These are phyloP conservation scores for Calonectria henricotiae DNA, from an alignment of 2,329 filamentous ascomycete species.

Conservation along the genomic window DNA sequence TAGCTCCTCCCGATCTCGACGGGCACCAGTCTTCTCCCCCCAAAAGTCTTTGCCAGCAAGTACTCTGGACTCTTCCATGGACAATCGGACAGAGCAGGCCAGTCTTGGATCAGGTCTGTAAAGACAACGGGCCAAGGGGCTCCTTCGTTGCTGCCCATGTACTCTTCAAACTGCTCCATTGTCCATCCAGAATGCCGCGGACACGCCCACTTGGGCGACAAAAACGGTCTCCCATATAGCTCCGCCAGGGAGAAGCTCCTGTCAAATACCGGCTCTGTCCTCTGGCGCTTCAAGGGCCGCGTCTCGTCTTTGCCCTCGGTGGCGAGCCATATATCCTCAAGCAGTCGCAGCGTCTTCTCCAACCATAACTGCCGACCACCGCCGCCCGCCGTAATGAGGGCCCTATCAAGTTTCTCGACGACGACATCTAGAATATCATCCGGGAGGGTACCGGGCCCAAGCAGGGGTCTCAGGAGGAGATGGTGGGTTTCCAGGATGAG, in stretches of 20 bases:
- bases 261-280: slow-evolving; percentile 20
- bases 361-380: slow-evolving; percentile 68
- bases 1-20: slow-evolving; percentile 91
- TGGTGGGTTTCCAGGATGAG: slow-evolving; percentile 75
- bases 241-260: slow-evolving; percentile 52
- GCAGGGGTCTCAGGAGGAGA: slow-evolving; percentile 49
- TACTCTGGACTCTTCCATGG: slow-evolving; percentile 85
- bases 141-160: slow-evolving; percentile 67
- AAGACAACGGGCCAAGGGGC: slow-evolving; percentile 79
- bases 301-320: slow-evolving; percentile 33
- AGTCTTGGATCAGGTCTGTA: slow-evolving; percentile 73
- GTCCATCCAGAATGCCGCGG: slow-evolving; percentile 61
- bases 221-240: slow-evolving; percentile 51
- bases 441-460: slow-evolving; percentile 23
- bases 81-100: slow-evolving; percentile 81
- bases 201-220: slow-evolving; percentile 50
- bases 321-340: slow-evolving; percentile 55
- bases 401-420: slow-evolving; percentile 80
- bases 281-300: slow-evolving; percentile 48
- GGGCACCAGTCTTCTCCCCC: slow-evolving; percentile 85
- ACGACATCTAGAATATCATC: slow-evolving; percentile 66
- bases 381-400: slow-evolving; percentile 82
- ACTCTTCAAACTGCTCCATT: slow-evolving; percentile 74
- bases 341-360: slow-evolving; percentile 66
- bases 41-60: slow-evolving; percentile 81